Evolutionary conservation across 257 asterid genomes (phyloP).

Genomic region (Ehretia macrophylla): DNA sequence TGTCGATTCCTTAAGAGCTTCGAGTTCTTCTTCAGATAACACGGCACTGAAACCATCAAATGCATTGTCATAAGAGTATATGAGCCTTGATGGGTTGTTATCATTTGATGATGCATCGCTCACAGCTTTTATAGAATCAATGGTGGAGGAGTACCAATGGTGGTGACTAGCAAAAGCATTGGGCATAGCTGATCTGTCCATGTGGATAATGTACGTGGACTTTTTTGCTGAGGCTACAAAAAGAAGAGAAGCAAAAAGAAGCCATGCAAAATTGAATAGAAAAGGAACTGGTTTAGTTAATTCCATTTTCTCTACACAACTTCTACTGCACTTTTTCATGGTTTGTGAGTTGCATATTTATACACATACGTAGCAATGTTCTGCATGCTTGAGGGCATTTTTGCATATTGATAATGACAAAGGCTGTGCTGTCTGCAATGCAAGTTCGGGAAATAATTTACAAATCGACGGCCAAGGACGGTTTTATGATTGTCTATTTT

Average conservation of each 20-base stretch:
- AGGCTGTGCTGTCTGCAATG: too few relatives aligned
- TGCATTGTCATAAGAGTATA: slow-evolving; percentile 39
- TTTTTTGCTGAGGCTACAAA: slow-evolving; percentile 4
- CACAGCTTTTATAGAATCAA: too few relatives aligned
- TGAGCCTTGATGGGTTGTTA: not conserved
- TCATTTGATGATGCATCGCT: too few relatives aligned
- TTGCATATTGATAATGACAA: too few relatives aligned
- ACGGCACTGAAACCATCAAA: slow-evolving; percentile 44
- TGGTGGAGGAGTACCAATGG: slow-evolving; percentile 16
- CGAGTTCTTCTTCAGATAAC: slow-evolving; percentile 29
- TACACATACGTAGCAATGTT: too few relatives aligned
- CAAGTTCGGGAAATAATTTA: too few relatives aligned
- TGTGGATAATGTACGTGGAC: slow-evolving; percentile 21
- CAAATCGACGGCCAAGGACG: too few relatives aligned
- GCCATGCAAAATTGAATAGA: not conserved
- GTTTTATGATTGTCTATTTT: too few relatives aligned
- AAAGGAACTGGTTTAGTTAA: not conserved
- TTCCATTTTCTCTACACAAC: not conserved
- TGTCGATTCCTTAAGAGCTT: slow-evolving; percentile 17
- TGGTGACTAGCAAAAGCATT: slow-evolving; percentile 14
- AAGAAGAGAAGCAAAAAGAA: not conserved
- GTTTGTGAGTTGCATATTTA: too few relatives aligned
- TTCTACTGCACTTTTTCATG: too few relatives aligned
- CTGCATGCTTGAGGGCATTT: too few relatives aligned
- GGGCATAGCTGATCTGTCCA: slow-evolving; percentile 22